A percentile compares a stretch with the other conserved stretches of the same genome.
These are phyloP conservation scores for Penicillium hordei DNA, from an alignment of 2,329 filamentous ascomycete species.

Conservation along the genomic window DNA sequence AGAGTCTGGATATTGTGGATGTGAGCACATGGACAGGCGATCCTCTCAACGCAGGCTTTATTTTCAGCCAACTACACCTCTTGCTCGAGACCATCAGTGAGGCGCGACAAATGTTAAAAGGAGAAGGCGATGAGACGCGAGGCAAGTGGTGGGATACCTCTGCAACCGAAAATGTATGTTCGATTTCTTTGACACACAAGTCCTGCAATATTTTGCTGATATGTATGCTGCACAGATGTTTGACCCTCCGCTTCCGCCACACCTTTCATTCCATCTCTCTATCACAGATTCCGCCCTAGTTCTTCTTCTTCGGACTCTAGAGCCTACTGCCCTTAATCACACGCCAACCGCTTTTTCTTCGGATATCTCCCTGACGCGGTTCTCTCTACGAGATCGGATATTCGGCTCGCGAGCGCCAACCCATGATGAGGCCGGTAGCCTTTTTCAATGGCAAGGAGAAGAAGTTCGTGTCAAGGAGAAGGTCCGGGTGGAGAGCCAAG, in stretches of 20 bases:
- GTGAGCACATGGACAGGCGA: conserved; percentile 73
- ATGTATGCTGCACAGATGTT: conserved; percentile 49
- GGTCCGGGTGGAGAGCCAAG: conserved; percentile 81
- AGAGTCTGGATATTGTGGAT: conserved; percentile 78
- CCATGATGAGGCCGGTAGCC: conserved; percentile 76
- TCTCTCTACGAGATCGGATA: conserved; percentile 59
- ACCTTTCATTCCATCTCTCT: conserved; percentile 70
- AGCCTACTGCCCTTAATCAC: conserved; percentile 60
- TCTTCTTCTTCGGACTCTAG: conserved; percentile 67
- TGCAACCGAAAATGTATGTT: conserved; percentile 57
- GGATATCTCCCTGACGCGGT: conserved; percentile 61
- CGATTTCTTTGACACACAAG: background rate
- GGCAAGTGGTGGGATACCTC: conserved; percentile 58
- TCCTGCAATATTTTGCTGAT: conserved; percentile 9
- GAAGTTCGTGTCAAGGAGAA: conserved; percentile 89
- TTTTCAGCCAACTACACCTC: conserved; percentile 58
- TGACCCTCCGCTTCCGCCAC: conserved; percentile 61
- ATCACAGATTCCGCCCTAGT: conserved; percentile 70
- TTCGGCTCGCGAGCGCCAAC: conserved; percentile 56
- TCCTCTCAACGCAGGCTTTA: conserved; percentile 57
- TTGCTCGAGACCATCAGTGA: conserved; percentile 62
- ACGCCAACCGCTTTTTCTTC: conserved; percentile 66
- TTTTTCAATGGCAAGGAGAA: conserved; percentile 68
- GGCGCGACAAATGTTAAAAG: conserved; percentile 60
- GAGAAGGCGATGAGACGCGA: conserved; percentile 50